Percentiles rank a stretch among this genome's conserved stretches.
phyloP scores from a whole-genome alignment of 2,329 filamentous ascomycete species.

The Penicillium digitatum region DNA sequence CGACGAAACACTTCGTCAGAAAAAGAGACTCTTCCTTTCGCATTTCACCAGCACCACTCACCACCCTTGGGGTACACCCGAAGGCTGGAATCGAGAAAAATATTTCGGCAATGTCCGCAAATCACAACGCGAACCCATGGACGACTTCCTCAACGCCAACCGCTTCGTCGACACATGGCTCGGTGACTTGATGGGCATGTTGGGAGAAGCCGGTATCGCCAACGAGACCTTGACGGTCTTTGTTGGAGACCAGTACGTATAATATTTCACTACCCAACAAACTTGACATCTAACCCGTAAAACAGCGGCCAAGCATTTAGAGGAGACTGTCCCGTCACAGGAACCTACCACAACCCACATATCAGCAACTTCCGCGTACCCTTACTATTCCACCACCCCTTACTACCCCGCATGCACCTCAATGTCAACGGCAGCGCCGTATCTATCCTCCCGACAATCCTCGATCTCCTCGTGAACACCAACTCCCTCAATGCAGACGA shows the following conservation, averaged over 20 bases:
- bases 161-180: conserved; percentile 15
- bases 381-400: conserved; percentile 22
- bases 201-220: conserved; percentile 19
- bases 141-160: conserved; percentile 21
- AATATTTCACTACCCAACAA: neutral
- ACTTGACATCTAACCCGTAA: neutral
- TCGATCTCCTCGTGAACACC: conserved; percentile 44
- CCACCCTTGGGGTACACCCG: conserved; percentile 40
- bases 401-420: conserved; percentile 31
- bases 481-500: conserved; percentile 38
- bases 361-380: conserved; percentile 23
- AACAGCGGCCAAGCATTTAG: conserved; percentile 18
- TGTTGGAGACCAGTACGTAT: conserved; percentile 23
- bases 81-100: neutral
- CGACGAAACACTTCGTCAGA: conserved; percentile 26
- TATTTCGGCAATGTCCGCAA: conserved; percentile 1
- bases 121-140: conserved; percentile 13
- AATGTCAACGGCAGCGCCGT: conserved; percentile 20
- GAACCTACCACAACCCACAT: conserved; percentile 25
- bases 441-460: conserved; percentile 41
- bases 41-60: conserved; percentile 38
- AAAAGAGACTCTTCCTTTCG: conserved; percentile 29
- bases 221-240: conserved; percentile 22
- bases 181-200: conserved; percentile 12
- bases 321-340: conserved; percentile 23